phyloP scores from a whole-genome alignment of 1,284 basidiomycete genomes.

The Tilletia setariae region DNA sequence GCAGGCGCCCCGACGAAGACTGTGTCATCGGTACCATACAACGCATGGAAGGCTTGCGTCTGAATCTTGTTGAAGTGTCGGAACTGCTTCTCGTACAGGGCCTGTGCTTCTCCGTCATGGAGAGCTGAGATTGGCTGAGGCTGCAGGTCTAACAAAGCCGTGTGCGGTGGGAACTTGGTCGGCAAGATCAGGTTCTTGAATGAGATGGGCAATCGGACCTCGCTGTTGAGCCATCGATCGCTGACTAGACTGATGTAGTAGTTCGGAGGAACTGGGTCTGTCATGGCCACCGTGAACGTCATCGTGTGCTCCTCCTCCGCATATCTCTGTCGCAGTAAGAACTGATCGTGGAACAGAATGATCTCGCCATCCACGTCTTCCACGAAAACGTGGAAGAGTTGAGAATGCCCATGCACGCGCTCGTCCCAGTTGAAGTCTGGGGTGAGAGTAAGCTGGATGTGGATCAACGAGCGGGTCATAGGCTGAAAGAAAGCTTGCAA shows the following conservation, averaged over 20 bases:
- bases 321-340: constrained; percentile 85
- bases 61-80: constrained; percentile 96
- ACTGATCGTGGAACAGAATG: constrained; percentile 88
- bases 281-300: constrained; percentile 91
- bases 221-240: constrained; percentile 91
- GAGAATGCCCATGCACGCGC: constrained; percentile 80
- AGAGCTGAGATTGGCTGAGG: constrained; percentile 82
- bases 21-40: constrained; percentile 93
- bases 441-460: constrained; percentile 62
- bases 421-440: constrained; percentile 98
- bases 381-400: constrained; percentile 84
- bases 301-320: constrained; percentile 84
- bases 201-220: constrained; percentile 89
- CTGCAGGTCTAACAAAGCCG: constrained; percentile 88
- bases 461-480: constrained; percentile 47
- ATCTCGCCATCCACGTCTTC: constrained; percentile 97
- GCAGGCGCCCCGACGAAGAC: constrained; percentile 94
- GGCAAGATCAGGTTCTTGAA: constrained; percentile 98
- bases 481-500: constrained; percentile 58
- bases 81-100: constrained; percentile 69
- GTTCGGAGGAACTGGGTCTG: constrained; percentile 93
- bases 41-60: constrained; percentile 95
- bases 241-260: constrained; percentile 94
- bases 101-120: constrained; percentile 85
- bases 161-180: constrained; percentile 91